Conservation (phyloP, 2,329 filamentous ascomycete species). For the Penicillium nordicum region DNA sequence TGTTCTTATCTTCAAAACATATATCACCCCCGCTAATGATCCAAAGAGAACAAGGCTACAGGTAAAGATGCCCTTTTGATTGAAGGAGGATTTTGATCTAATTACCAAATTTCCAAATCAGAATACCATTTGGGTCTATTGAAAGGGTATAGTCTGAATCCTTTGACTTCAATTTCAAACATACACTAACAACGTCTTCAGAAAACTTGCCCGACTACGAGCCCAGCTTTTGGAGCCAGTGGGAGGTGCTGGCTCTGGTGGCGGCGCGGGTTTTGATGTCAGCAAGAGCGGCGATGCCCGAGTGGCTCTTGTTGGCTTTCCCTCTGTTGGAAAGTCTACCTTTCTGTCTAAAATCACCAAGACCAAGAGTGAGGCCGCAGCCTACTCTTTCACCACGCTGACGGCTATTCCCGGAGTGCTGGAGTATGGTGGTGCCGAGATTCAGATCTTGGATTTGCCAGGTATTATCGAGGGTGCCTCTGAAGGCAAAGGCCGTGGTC, state of each 20-base stretch:
- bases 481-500: constrained; percentile 90
- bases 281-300: constrained; percentile 95
- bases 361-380: constrained; percentile 91
- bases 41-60: constrained; percentile 93
- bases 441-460: constrained; percentile 93
- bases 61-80: constrained; percentile 58
- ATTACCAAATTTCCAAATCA: constrained; percentile 39
- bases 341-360: constrained; percentile 99
- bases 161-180: not conserved
- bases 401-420: constrained; percentile 96
- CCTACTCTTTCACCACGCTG: constrained; percentile 95
- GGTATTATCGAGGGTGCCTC: constrained; percentile 97
- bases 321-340: constrained; percentile 96
- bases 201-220: constrained; percentile 90
- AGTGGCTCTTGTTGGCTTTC: constrained; percentile 97
- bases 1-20: constrained; percentile 10
- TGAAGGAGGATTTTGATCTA: constrained; percentile 1
- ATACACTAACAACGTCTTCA: constrained; percentile 41
- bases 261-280: constrained; percentile 81
- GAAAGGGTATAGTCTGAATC: constrained; percentile 67
- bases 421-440: constrained; percentile 96
- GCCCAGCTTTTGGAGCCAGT: constrained; percentile 91
- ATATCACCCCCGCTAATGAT: constrained; percentile 27
- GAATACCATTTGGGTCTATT: constrained; percentile 97
- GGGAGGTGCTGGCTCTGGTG: constrained; percentile 71